Evolutionary conservation across 2,329 filamentous ascomycete genomes (phyloP).

Genomic region (Lasiodiplodia citricola): DNA sequence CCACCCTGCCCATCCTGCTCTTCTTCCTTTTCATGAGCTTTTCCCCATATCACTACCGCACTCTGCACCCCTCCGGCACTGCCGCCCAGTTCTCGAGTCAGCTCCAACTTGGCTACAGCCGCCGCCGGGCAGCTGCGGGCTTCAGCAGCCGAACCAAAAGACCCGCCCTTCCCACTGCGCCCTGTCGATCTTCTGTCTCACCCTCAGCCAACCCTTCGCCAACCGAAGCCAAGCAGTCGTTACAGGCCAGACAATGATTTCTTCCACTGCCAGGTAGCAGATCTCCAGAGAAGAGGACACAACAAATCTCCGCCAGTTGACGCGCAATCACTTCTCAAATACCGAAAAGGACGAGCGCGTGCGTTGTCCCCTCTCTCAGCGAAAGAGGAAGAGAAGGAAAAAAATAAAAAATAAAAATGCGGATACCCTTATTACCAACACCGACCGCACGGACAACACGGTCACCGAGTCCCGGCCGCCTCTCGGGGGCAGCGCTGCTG

Average conservation of each 20-base stretch:
- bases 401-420: slow-evolving; percentile 1
- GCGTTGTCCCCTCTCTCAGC: no score
- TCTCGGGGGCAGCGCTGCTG: neutral
- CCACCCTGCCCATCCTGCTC: neutral
- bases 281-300: neutral
- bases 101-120: neutral
- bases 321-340: neutral
- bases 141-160: neutral
- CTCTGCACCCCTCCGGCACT: neutral
- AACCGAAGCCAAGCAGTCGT: slow-evolving; percentile 8
- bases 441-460: neutral
- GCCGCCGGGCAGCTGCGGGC: no score
- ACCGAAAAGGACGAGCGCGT: neutral
- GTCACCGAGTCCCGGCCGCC: neutral
- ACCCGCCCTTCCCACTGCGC: neutral
- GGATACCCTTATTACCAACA: neutral
- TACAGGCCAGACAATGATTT: slow-evolving; percentile 3
- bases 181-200: slow-evolving; percentile 21
- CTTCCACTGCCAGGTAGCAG: neutral
- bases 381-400: neutral
- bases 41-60: neutral
- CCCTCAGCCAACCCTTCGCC: slow-evolving; percentile 2
- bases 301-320: neutral
- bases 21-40: neutral
- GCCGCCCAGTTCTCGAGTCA: neutral